Evolutionary conservation across 805 yeast species (phyloP).

Genomic region (Hermanozyma aechmeae): DNA sequence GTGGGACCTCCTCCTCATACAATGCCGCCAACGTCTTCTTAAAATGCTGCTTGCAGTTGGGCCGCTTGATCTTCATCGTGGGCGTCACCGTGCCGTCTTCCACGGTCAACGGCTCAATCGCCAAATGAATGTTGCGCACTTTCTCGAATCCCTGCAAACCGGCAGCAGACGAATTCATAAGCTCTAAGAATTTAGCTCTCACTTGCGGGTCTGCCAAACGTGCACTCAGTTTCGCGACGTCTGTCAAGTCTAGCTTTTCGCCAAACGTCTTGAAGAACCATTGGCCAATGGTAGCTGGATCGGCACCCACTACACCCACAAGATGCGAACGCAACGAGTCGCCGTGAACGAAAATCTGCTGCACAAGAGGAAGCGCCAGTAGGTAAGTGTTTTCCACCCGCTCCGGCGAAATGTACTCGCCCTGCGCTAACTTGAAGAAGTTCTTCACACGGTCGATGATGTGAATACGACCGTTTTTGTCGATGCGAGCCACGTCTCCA

Average conservation of each 20-base stretch:
- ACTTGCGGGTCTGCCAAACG: too few species aligned
- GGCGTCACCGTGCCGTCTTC: background rate
- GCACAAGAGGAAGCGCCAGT: slow-evolving; percentile 37
- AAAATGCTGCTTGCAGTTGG: background rate
- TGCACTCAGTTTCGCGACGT: too few species aligned
- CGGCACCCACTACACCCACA: slow-evolving; percentile 57
- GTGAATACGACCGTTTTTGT: slow-evolving; percentile 18
- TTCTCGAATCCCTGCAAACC: background rate
- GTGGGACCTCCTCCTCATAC: background rate
- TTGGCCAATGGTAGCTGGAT: slow-evolving; percentile 22
- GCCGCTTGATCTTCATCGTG: background rate
- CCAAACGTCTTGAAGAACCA: slow-evolving; percentile 7
- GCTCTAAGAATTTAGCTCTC: too few species aligned
- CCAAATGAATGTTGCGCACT: background rate
- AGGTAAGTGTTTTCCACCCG: slow-evolving; percentile 59
- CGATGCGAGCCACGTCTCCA: slow-evolving; percentile 52
- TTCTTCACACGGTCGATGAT: slow-evolving; percentile 60
- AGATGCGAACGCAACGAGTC: slow-evolving; percentile 47
- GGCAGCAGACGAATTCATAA: too few species aligned
- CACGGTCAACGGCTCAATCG: background rate
- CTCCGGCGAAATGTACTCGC: slow-evolving; percentile 65
- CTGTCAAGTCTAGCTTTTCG: too few species aligned
- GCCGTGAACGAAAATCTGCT: slow-evolving; percentile 57
- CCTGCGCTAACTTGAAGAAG: slow-evolving; percentile 53
- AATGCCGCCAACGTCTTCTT: background rate